phyloP scores from a whole-genome alignment of 257 asterid genomes.

The Nicotiana obtusifolia region DNA sequence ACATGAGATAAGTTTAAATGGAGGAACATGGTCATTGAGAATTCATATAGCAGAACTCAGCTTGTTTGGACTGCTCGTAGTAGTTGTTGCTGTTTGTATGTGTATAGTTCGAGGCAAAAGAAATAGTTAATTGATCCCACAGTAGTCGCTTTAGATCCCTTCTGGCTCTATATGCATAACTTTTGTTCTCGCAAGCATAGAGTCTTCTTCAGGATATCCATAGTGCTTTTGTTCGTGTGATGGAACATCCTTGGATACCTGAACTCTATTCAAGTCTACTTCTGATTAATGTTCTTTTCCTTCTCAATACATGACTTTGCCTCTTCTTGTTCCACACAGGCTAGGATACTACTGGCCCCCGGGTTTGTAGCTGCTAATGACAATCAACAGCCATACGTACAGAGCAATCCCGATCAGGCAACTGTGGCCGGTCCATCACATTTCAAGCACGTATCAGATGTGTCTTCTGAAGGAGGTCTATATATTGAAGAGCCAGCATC shows the following conservation, averaged over 20 bases:
- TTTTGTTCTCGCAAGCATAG: neutral
- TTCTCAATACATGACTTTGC: neutral
- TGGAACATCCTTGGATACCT: neutral
- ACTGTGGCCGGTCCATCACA: slow-evolving; percentile 27
- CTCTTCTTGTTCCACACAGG: slow-evolving; percentile 38
- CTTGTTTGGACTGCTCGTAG: neutral
- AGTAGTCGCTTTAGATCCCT: neutral
- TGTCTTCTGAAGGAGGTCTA: slow-evolving; percentile 16
- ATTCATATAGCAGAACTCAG: neutral
- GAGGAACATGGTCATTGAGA: neutral
- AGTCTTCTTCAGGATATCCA: neutral
- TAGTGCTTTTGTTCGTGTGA: neutral
- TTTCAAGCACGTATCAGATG: slow-evolving; percentile 20
- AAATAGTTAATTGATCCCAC: neutral
- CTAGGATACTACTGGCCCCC: slow-evolving; percentile 77
- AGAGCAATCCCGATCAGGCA: slow-evolving; percentile 24
- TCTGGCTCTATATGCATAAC: neutral
- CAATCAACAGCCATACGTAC: slow-evolving; percentile 33
- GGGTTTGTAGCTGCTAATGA: slow-evolving; percentile 40
- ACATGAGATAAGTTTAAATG: neutral
- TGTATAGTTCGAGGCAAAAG: neutral
- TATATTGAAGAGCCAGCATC: slow-evolving; percentile 24
- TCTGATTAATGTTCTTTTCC: neutral
- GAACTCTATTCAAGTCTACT: neutral
- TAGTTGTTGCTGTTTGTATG: neutral